These are phyloP conservation scores for Phytophthora citricola DNA, from an alignment of 352 stramenopile species.

Conservation along the genomic window DNA sequence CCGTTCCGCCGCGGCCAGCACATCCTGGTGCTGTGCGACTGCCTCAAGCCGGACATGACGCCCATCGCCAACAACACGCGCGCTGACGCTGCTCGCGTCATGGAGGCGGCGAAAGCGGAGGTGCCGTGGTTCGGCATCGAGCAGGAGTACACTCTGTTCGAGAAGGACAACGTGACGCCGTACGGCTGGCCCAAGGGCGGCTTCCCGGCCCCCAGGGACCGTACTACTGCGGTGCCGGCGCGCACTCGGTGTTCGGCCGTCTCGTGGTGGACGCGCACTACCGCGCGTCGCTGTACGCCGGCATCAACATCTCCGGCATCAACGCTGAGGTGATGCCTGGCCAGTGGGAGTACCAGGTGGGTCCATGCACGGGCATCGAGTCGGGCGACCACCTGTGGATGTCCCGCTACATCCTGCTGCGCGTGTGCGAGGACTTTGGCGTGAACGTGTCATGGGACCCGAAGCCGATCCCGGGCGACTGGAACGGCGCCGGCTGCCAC, in stretches of 20 bases:
- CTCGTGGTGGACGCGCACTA: constrained; percentile 96
- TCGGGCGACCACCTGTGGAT: constrained; percentile 97
- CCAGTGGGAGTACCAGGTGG: constrained; percentile 98
- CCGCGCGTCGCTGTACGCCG: constrained; percentile 95
- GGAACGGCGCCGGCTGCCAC: constrained; percentile 97
- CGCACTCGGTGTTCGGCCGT: constrained; percentile 96
- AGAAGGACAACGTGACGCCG: constrained; percentile 85
- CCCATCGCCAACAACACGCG: constrained; percentile 94
- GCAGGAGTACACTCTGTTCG: constrained; percentile 97
- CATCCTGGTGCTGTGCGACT: constrained; percentile 98
- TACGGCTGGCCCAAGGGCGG: constrained; percentile 93
- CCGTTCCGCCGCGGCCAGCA: constrained; percentile 96
- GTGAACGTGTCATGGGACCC: constrained; percentile 97
- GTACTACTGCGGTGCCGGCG: constrained; percentile 95
- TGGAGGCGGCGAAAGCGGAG: constrained; percentile 61
- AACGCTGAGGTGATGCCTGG: constrained; percentile 99
- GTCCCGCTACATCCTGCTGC: constrained; percentile 96
- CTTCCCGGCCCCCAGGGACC: constrained; percentile 91
- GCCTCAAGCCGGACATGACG: constrained; percentile 94
- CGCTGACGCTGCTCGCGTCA: constrained; percentile 75
- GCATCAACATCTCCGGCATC: constrained; percentile 96
- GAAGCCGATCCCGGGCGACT: constrained; percentile 98
- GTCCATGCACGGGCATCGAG: constrained; percentile 96
- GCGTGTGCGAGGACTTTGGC: constrained; percentile 97
- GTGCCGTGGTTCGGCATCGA: constrained; percentile 96